Conservation (phyloP, 2,329 filamentous ascomycete genomes). For the Diplocarpon rosae region DNA sequence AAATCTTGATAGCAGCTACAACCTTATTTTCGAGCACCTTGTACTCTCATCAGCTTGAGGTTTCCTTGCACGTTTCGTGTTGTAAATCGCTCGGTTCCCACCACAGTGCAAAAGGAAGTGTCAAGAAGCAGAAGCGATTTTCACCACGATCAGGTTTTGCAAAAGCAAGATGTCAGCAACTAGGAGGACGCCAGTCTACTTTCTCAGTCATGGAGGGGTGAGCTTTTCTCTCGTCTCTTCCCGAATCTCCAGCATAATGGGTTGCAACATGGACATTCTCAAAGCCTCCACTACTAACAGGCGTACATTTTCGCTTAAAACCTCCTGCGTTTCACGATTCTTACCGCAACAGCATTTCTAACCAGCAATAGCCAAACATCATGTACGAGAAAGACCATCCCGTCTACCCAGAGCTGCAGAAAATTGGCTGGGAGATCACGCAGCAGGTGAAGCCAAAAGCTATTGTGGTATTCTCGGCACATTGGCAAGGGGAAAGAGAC, state of each 20-base stretch:
- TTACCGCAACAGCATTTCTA: not conserved
- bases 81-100: not conserved
- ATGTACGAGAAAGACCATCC: slow-evolving; percentile 61
- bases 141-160: not conserved
- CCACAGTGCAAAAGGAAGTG: not conserved
- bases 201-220: slow-evolving; percentile 23
- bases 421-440: slow-evolving; percentile 60
- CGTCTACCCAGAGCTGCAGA: slow-evolving; percentile 51
- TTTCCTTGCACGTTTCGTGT: not conserved
- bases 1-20: slow-evolving; percentile 3
- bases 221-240: slow-evolving; percentile 2
- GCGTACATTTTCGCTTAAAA: no score
- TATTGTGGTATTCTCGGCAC: slow-evolving; percentile 65
- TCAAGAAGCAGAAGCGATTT: not conserved
- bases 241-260: not conserved
- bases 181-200: slow-evolving; percentile 18
- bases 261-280: not conserved
- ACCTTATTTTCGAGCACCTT: not conserved
- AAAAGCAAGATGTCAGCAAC: slow-evolving; percentile 11
- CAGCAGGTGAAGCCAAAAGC: slow-evolving; percentile 58
- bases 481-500: slow-evolving; percentile 53
- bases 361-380: slow-evolving; percentile 40
- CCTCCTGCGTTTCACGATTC: no score
- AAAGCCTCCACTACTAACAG: no score
- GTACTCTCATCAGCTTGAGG: not conserved